Evolutionary conservation across 345 rosid species (phyloP), one percentile per base, ranked within the genome.

Genomic region (Geranium brycei): DNA sequence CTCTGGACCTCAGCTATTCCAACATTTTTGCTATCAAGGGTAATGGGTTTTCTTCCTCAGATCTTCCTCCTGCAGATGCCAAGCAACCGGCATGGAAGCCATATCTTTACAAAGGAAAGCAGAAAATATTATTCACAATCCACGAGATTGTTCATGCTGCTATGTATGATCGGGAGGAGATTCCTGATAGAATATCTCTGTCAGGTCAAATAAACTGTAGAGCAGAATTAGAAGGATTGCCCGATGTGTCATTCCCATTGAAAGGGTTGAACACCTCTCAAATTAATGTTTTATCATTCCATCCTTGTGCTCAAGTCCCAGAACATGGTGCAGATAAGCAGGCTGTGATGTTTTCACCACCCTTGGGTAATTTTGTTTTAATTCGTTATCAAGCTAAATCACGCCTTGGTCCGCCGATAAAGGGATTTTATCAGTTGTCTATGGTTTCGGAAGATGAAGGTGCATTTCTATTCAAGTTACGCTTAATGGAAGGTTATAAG

Each of bases 61-160:
- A 89, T 64, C 71, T 77, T 62, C 96, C 95, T 67, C 91, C 84
- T 18, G 77, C 81, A 62, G 97, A 92, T 60, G 75, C 82, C 70
- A 92, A 87, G 78, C 97, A 86, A 72, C 97, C 97, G 60, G 89
- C 90, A 65, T 92, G 98, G 97, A 89, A 92, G 72, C 91, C 98
- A 41, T 86, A 92, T 80, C 75, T 92, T 64, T 87, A 82, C 80
- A 89, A 79, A 76, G 97, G 96, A 80, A 92, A 82, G 73, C 93
- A 89, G 71, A 83, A 84, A 72, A 73, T 89, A 40, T 62, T 87
- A 8, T 92, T 92, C 75, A 87, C 98, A 53, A 78, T 85, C 72
- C 85, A 81, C 41, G 95, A 92, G 78, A 89, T 83, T 3, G 68
- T 87, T 61, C 76, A 80, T 38, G 97, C 98, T 74, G 97, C 91